Conservation (phyloP, 371 early-diverging fungal species). For the Actinomortierella ambigua region DNA sequence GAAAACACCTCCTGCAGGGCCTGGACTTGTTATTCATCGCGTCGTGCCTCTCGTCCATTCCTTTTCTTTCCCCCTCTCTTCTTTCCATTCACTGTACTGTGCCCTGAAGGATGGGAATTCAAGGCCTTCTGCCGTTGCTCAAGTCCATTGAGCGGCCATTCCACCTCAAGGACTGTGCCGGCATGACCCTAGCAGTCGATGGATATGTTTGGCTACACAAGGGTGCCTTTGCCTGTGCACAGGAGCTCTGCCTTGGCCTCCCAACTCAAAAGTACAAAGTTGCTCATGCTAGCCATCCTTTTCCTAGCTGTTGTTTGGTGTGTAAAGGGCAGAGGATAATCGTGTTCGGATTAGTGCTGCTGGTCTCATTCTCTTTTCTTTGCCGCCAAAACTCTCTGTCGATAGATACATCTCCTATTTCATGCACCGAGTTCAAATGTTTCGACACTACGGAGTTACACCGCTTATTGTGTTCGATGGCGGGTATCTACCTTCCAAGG, state of each 20-base stretch:
- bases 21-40: too few relatives aligned
- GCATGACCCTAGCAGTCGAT: constrained; percentile 86
- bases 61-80: too few relatives aligned
- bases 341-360: background rate
- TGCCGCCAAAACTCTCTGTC: background rate
- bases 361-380: background rate
- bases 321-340: background rate
- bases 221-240: constrained; percentile 82
- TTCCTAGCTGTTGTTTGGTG: background rate
- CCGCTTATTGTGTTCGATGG: constrained; percentile 99
- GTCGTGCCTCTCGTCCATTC: too few relatives aligned
- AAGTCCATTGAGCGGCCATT: constrained; percentile 68
- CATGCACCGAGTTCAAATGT: constrained; percentile 72
- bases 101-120: constrained; percentile 79
- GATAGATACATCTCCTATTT: constrained; percentile 78
- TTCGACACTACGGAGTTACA: constrained; percentile 70
- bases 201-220: constrained; percentile 94
- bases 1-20: too few relatives aligned
- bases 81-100: too few relatives aligned
- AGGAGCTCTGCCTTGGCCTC: constrained; percentile 68
- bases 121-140: constrained; percentile 80
- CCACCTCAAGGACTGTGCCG: constrained; percentile 71
- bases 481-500: constrained; percentile 86
- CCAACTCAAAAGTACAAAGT: constrained; percentile 66
- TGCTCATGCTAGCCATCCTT: background rate